phyloP scores from a whole-genome alignment of 805 yeast species.

The Tetrapisispora taiwanensis region DNA sequence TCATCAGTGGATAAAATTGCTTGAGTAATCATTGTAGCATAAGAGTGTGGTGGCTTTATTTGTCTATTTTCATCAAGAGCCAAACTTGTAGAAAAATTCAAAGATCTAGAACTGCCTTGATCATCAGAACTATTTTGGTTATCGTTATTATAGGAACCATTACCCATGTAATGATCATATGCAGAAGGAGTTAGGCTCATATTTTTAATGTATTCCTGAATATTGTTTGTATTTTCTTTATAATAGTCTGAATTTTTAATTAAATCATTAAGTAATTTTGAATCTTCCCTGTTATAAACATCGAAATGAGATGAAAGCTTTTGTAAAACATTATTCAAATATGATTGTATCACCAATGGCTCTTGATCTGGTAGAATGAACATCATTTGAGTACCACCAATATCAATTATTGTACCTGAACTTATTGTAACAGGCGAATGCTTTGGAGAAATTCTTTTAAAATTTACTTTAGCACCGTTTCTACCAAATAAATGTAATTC shows the following conservation, averaged over 20 bases:
- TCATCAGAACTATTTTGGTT: not conserved
- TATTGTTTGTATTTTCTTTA: conserved; percentile 8
- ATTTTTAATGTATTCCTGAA: conserved; percentile 1
- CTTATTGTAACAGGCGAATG: conserved; percentile 46
- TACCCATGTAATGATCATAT: not conserved
- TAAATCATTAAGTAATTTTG: conserved; percentile 16
- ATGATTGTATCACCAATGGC: conserved; percentile 46
- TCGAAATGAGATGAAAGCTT: conserved; percentile 16
- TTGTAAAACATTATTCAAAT: conserved; percentile 28
- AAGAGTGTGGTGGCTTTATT: conserved; percentile 92
- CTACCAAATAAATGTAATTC: conserved; percentile 75
- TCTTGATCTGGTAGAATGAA: conserved; percentile 87
- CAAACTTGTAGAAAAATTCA: conserved; percentile 40
- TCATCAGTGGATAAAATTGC: conserved; percentile 84
- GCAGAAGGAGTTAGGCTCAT: not conserved
- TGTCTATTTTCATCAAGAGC: conserved; percentile 82
- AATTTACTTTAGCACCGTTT: conserved; percentile 89
- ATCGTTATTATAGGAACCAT: not conserved
- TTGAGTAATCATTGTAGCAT: conserved; percentile 97
- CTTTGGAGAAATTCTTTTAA: conserved; percentile 29
- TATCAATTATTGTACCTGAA: conserved; percentile 86
- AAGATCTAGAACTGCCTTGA: conserved; percentile 4
- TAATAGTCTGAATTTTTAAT: conserved; percentile 15
- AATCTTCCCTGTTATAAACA: conserved; percentile 9
- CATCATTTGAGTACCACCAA: conserved; percentile 99